phyloP scores from a whole-genome alignment of 2,329 filamentous ascomycete genomes.

The Paecilomyces sp. region DNA sequence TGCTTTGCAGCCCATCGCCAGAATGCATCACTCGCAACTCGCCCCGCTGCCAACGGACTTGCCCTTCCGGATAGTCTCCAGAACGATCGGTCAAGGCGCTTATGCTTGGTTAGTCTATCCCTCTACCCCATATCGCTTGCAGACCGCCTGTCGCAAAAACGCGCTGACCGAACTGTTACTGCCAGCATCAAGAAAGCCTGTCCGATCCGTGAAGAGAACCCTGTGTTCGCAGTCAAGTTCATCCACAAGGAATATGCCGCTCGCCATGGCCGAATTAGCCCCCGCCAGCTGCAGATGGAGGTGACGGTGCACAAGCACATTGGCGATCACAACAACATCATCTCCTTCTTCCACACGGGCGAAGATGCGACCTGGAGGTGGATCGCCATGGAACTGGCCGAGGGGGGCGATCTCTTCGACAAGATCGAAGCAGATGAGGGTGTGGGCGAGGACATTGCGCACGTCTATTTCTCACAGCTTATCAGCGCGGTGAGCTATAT shows the following conservation, averaged over 20 bases:
- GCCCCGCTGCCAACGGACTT: conserved; percentile 77
- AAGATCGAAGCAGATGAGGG: conserved; percentile 98
- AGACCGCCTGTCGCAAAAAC: background rate
- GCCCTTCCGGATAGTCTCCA: conserved; percentile 90
- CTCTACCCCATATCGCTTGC: background rate
- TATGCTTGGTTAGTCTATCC: conserved; percentile 73
- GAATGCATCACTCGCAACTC: conserved; percentile 71
- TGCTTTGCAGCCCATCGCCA: conserved; percentile 16
- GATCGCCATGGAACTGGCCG: conserved; percentile 97
- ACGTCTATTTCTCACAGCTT: conserved; percentile 92
- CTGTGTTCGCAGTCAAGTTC: conserved; percentile 94
- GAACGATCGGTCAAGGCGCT: conserved; percentile 91
- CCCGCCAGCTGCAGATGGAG: conserved; percentile 87
- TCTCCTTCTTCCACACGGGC: conserved; percentile 82
- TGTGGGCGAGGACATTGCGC: conserved; percentile 88
- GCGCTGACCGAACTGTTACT: conserved; percentile 1
- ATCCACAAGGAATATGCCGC: conserved; percentile 96
- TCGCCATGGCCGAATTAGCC: conserved; percentile 77
- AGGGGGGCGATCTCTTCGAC: conserved; percentile 94
- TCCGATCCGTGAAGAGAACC: conserved; percentile 59
- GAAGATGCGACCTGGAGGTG: conserved; percentile 85
- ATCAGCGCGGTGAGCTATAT: conserved; percentile 88
- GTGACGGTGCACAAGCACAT: conserved; percentile 84
- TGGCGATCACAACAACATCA: conserved; percentile 85
- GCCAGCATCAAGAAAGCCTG: conserved; percentile 85